phyloP scores from a whole-genome alignment of 2,329 filamentous ascomycete species.

The Aspergillus fumigatus region DNA sequence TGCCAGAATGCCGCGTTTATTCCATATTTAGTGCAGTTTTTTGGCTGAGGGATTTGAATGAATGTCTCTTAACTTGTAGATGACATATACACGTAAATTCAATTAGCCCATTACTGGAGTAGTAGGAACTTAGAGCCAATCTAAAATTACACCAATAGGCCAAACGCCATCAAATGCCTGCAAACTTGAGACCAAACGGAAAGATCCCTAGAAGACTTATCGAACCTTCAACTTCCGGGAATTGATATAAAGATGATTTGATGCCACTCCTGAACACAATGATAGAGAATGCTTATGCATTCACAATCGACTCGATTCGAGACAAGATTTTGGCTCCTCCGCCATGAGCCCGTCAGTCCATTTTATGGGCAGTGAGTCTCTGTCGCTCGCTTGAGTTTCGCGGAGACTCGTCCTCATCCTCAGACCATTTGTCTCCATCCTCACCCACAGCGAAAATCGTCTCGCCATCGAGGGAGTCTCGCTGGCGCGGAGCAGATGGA shows the following conservation, averaged over 20 bases:
- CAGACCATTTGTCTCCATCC: conserved; percentile 80
- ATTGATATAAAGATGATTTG: neutral
- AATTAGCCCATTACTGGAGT: conserved; percentile 6
- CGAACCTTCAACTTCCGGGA: conserved; percentile 4
- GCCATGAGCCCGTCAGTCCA: neutral
- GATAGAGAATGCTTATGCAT: neutral
- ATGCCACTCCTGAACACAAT: neutral
- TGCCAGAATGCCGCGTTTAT: neutral
- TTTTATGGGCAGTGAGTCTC: conserved; percentile 46
- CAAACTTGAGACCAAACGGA: conserved; percentile 15
- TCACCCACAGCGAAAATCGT: conserved; percentile 91
- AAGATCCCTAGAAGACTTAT: conserved; percentile 1
- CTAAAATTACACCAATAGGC: conserved; percentile 8
- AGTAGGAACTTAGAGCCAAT: conserved; percentile 1
- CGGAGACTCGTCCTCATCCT: conserved; percentile 56
- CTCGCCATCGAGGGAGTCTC: conserved; percentile 74
- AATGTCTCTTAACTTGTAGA: neutral
- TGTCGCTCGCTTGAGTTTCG: conserved; percentile 48
- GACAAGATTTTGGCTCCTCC: neutral
- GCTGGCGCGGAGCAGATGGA: conserved; percentile 47
- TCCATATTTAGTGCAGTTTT: neutral
- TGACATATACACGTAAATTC: neutral
- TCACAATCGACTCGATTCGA: neutral
- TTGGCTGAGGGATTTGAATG: neutral
- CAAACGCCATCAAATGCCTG: conserved; percentile 20